A percentile compares a stretch with the other conserved stretches of the same genome.
These are phyloP conservation scores for Jacaranda mimosifolia DNA, from an alignment of 257 asterid species.

Conservation along the genomic window DNA sequence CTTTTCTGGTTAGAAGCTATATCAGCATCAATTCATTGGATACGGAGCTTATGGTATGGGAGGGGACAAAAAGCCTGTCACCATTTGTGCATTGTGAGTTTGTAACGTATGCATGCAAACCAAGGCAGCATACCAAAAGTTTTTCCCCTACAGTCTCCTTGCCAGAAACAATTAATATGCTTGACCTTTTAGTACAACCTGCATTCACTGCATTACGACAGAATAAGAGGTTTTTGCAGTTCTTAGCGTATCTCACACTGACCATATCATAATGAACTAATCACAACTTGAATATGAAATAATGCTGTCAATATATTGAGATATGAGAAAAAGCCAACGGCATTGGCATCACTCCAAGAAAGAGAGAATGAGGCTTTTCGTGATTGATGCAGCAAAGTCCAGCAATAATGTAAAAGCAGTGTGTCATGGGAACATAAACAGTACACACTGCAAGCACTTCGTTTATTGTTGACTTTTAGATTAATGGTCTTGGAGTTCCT, in stretches of 20 bases:
- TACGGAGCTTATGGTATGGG: constrained; percentile 24
- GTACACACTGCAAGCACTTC: too few relatives aligned
- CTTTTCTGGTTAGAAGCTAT: background rate
- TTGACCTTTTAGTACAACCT: constrained; percentile 21
- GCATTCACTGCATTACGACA: constrained; percentile 22
- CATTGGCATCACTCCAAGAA: background rate
- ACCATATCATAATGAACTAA: constrained; percentile 25
- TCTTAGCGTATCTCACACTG: background rate
- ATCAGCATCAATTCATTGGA: constrained; percentile 3
- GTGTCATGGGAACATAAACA: too few relatives aligned
- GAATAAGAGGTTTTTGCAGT: constrained; percentile 21
- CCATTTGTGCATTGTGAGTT: background rate
- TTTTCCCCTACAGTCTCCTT: background rate
- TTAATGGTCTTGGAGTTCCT: too few relatives aligned
- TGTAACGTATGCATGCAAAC: constrained; percentile 36
- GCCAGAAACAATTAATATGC: constrained; percentile 23
- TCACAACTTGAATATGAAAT: background rate
- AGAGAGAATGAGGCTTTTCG: background rate
- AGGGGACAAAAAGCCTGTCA: constrained; percentile 26
- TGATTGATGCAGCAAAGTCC: too few relatives aligned
- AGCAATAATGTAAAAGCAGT: too few relatives aligned
- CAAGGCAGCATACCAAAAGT: background rate
- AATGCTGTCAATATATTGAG: background rate
- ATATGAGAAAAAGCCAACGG: constrained; percentile 10
- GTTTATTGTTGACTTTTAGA: too few relatives aligned